These are phyloP conservation scores for Penicillium crystallinum DNA, from an alignment of 495 filamentous ascomycete species.

Conservation along the genomic window DNA sequence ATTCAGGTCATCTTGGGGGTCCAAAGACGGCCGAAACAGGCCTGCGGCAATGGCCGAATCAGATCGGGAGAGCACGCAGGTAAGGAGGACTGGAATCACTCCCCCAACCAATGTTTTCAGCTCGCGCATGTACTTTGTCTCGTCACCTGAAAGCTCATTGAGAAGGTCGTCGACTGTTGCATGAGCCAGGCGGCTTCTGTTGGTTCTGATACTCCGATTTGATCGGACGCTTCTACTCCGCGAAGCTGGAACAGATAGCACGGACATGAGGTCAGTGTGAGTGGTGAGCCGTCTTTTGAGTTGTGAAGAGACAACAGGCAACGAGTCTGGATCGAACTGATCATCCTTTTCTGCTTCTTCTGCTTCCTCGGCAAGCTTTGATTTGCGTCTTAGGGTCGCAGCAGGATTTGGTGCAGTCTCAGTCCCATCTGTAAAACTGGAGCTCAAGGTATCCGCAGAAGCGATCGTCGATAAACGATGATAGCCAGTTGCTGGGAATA, in stretches of 20 bases:
- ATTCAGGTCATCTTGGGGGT: slow-evolving; percentile 50
- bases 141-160: slow-evolving; percentile 75
- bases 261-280: slow-evolving; percentile 89
- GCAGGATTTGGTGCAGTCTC: slow-evolving; percentile 8
- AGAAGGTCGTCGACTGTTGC: slow-evolving; percentile 71
- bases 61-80: slow-evolving; percentile 72
- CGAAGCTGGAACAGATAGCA: slow-evolving; percentile 71
- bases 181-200: slow-evolving; percentile 57
- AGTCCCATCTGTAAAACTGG: slow-evolving; percentile 31
- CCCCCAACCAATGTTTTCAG: slow-evolving; percentile 91
- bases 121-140: slow-evolving; percentile 87
- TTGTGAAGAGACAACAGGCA: slow-evolving; percentile 41
- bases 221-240: slow-evolving; percentile 63
- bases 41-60: slow-evolving; percentile 61
- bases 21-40: slow-evolving; percentile 55
- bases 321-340: slow-evolving; percentile 40
- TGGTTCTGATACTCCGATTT: slow-evolving; percentile 65
- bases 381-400: neutral
- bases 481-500: slow-evolving; percentile 58
- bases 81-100: slow-evolving; percentile 88
- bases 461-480: slow-evolving; percentile 70
- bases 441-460: slow-evolving; percentile 57
- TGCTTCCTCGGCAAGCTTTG: slow-evolving; percentile 16
- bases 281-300: slow-evolving; percentile 76
- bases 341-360: slow-evolving; percentile 36